phyloP scores from a whole-genome alignment of 176 grass and related monocot species.

The Oryza meridionalis region DNA sequence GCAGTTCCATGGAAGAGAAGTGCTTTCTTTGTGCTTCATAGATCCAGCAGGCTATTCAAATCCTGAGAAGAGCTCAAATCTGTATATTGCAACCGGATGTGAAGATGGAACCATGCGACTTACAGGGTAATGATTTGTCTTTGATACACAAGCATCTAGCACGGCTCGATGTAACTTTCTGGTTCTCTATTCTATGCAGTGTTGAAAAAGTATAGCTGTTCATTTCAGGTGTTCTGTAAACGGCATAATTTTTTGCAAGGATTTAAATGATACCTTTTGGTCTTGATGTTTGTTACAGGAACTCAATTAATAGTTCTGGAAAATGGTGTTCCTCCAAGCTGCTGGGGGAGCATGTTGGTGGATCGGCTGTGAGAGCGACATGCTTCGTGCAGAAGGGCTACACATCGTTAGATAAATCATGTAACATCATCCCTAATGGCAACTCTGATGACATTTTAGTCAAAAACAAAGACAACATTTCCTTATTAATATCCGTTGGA shows the following conservation, averaged over 20 bases:
- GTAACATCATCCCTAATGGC: constrained; percentile 1
- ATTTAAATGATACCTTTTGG: constrained; percentile 11
- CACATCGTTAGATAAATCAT: constrained; percentile 41
- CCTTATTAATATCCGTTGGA: constrained; percentile 87
- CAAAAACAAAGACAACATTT: constrained; percentile 43
- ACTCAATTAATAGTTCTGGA: constrained; percentile 52
- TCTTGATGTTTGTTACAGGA: constrained; percentile 56
- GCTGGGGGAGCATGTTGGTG: constrained; percentile 94
- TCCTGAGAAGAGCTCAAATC: constrained; percentile 31
- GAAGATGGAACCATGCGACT: constrained; percentile 94
- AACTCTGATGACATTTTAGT: constrained; percentile 25
- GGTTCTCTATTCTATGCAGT: neutral
- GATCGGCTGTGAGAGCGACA: constrained; percentile 87
- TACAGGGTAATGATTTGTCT: constrained; percentile 59
- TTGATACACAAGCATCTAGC: neutral
- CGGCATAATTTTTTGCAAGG: neutral
- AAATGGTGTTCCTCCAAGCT: constrained; percentile 82
- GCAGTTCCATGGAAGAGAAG: constrained; percentile 95
- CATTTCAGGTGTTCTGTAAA: constrained; percentile 15
- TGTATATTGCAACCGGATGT: constrained; percentile 82
- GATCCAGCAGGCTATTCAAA: constrained; percentile 52
- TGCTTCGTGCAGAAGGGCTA: constrained; percentile 73
- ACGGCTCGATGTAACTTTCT: neutral
- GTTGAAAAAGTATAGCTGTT: constrained; percentile 1
- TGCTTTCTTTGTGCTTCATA: constrained; percentile 84